A percentile compares a stretch with the other conserved stretches of the same genome.
phyloP scores from a whole-genome alignment of 169 alveolate species.

The Cryptosporidium andersoni region DNA sequence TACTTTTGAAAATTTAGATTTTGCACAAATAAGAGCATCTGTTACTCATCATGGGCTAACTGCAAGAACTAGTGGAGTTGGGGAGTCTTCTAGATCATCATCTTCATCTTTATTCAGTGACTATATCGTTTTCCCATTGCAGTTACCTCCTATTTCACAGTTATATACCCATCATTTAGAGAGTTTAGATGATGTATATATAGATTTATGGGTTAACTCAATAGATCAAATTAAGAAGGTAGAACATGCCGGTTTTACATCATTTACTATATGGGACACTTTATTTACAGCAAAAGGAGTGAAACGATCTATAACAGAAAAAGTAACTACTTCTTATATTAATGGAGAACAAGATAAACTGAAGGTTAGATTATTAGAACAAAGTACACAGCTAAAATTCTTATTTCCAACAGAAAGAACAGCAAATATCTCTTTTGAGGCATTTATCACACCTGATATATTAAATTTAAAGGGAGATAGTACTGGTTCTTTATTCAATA shows the following conservation, averaged over 20 bases:
- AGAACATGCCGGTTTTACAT: slow-evolving; percentile 69
- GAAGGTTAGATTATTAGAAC: slow-evolving; percentile 46
- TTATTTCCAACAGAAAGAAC: slow-evolving; percentile 67
- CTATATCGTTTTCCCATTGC: slow-evolving; percentile 48
- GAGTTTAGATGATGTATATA: slow-evolving; percentile 53
- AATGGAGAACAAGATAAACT: slow-evolving; percentile 38
- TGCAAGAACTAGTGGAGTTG: slow-evolving; percentile 10
- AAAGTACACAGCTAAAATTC: slow-evolving; percentile 38
- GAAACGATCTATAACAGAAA: slow-evolving; percentile 50
- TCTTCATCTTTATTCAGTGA: slow-evolving; percentile 5
- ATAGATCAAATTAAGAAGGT: slow-evolving; percentile 4
- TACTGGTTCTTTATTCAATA: slow-evolving; percentile 7
- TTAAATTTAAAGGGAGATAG: slow-evolving; percentile 22
- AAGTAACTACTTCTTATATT: slow-evolving; percentile 17
- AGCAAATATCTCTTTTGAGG: slow-evolving; percentile 58
- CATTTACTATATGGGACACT: slow-evolving; percentile 69
- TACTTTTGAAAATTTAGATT: slow-evolving; percentile 51
- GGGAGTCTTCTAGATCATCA: background rate
- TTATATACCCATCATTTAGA: slow-evolving; percentile 47
- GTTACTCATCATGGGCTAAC: slow-evolving; percentile 67
- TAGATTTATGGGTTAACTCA: slow-evolving; percentile 61
- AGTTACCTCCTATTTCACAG: slow-evolving; percentile 55
- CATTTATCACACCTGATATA: slow-evolving; percentile 61
- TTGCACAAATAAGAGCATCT: slow-evolving; percentile 31
- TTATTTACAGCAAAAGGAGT: slow-evolving; percentile 41